Base-by-base conservation (phyloP, 2,329 filamentous ascomycete species). In the Colletotrichum sp. region DNA sequence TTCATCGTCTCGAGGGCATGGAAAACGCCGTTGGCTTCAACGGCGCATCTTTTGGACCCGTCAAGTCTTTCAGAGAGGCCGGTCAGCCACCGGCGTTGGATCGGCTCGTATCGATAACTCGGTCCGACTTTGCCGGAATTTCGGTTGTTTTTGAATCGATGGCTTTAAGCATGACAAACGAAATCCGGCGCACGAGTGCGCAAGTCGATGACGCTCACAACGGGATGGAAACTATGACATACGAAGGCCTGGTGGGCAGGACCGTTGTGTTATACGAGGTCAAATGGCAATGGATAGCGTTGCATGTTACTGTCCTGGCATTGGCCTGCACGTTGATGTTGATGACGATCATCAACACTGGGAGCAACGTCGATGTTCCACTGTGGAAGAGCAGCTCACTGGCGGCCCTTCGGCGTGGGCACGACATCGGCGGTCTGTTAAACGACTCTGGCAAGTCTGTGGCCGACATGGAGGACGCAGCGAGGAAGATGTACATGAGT, bases 381-480 rank as follows among this genome's bases (percentile, higher is more conserved):
- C 16, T 71, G 7, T 75, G 72, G 72, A 75, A 75, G 68, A 71
- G 72, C 12, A 75, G 72, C 7, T 75, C 72, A 10, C 10, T 75
- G 36, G 72, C 62, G 6, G 68, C 32, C 7, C 71, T 72, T 8
- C 36, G 68, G 8, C 62, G 44, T 62, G 68, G 72, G 1, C 39
- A 26, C 39, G 68, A 72, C 10, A 55, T 75, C 13, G 72, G 72
- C 36, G 68, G 48, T 1, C 6, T 71, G 6, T 8, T 67, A 1
- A 55, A 9, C 2, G 22, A 18, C 3, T 32, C 48, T 5, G 39
- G 24, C 16, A 60, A 64, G 7, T 57, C 48, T n/a, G 76, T 60
- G 9, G 26, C 72, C 6, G 79, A 78, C 18, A 76, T 75, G 15
- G 79, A 79, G 8, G 24, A 28, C 8, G 34, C 52, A 15, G 72